Base-by-base conservation (phyloP, 495 filamentous ascomycete genomes). In the Oleoguttula mirabilis region DNA sequence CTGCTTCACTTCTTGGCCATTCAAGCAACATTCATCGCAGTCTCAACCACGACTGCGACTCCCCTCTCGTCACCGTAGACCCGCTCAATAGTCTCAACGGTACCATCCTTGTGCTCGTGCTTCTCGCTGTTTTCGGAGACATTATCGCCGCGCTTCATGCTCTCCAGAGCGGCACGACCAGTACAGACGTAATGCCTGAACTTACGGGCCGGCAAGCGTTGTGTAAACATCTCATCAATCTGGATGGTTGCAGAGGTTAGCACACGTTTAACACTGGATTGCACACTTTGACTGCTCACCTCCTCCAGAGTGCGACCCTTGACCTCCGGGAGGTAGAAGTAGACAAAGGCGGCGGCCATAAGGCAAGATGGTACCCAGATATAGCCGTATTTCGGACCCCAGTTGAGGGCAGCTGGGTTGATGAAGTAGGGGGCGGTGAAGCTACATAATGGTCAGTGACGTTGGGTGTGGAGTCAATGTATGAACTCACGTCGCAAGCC, bases 391-490 rank as follows among this genome's bases (percentile, higher is more conserved):
- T 66, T 72, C 6, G 69, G 49, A 11, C 72, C 72, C 72, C 71
- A 78, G 43, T 69, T 66, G 11, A 77, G 45, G 10, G 65, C 55
- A 23, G 57, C 57, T 0, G 74, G 72, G 41, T 76, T 77, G 53
- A 78, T 76, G 47, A 79, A 76, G 47, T 79, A 76, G 15, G 74
- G 66, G 5, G 71, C 69, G 0, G 72, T 74, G 39, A 77, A 77
- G 32, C 32, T 35, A 2, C 23, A 14, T 11, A 35, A 14, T 21
- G 10, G 28, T 43, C 32, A 43, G 30, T 14, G 28, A 30, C 11
- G 6, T 12, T 21, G 3, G n/a, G n/a, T n/a, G 25, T 32, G 19
- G 10, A 14, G 21, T n/a, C 43, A 37, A 36, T 15, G 19, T 38
- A 38, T 17, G 7, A 17, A 39, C 22, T 47, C 32, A 43, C 40